Conservation (phyloP, 306 rosid genomes). For the Vicia villosa region DNA sequence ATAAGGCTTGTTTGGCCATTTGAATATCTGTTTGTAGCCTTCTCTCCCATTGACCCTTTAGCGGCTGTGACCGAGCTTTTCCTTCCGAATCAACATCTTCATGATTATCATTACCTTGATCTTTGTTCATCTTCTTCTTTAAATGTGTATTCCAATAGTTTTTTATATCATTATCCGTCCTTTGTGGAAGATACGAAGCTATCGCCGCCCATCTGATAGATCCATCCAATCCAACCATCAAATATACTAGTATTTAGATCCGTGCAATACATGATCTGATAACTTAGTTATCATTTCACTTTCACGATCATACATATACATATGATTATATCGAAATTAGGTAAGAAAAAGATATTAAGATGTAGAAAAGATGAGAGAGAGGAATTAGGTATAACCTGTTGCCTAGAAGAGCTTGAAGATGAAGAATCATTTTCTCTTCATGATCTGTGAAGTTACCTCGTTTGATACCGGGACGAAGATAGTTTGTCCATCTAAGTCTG, state of each 20-base stretch:
- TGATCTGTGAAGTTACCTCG: conserved; percentile 79
- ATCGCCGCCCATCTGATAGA: conserved; percentile 73
- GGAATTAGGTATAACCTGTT: conserved; percentile 51
- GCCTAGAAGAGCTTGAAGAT: conserved; percentile 93
- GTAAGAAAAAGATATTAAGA: background rate
- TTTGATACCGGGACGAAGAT: conserved; percentile 88
- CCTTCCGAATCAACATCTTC: conserved; percentile 27
- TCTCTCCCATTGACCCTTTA: conserved; percentile 94
- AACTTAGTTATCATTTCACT: too few relatives aligned
- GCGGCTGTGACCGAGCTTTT: background rate
- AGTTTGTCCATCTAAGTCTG: conserved; percentile 94
- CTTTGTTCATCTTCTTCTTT: conserved; percentile 54
- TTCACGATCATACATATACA: too few relatives aligned
- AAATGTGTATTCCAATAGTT: conserved; percentile 74
- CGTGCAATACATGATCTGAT: background rate
- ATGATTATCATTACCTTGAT: conserved; percentile 25
- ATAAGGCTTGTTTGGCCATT: conserved; percentile 80
- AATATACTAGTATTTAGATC: background rate
- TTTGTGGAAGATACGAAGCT: conserved; percentile 57
- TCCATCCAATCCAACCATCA: too few relatives aligned
- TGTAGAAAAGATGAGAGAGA: background rate
- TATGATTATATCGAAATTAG: background rate
- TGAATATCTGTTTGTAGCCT: conserved; percentile 89
- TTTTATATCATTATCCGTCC: conserved; percentile 50
- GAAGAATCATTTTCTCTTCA: conserved; percentile 88